Conservation (phyloP, 2,329 filamentous ascomycete genomes). For the Thyridium curvatum region DNA sequence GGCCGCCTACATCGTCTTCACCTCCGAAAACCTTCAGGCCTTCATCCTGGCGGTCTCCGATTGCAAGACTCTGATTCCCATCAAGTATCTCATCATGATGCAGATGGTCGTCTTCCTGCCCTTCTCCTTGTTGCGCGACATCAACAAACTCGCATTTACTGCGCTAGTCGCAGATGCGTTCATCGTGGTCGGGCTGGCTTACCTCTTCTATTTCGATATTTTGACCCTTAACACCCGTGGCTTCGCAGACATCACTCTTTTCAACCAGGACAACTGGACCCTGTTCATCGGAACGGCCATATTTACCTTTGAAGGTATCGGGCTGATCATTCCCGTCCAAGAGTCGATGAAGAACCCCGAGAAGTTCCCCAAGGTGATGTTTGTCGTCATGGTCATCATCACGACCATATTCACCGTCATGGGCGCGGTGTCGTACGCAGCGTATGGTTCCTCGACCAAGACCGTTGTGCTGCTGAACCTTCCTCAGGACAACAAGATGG, state of each 20-base stretch:
- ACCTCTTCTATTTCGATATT: slow-evolving; percentile 94
- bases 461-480: slow-evolving; percentile 95
- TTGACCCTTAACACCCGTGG: slow-evolving; percentile 72
- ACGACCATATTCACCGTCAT: slow-evolving; percentile 85
- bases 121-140: slow-evolving; percentile 88
- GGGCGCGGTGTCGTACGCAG: slow-evolving; percentile 90
- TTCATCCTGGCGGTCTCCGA: slow-evolving; percentile 89
- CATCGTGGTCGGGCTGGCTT: slow-evolving; percentile 85
- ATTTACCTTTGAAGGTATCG: slow-evolving; percentile 97
- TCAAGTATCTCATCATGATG: slow-evolving; percentile 86
- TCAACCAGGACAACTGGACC: slow-evolving; percentile 91
- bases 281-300: slow-evolving; percentile 98
- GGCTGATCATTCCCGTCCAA: slow-evolving; percentile 95
- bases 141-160: slow-evolving; percentile 94
- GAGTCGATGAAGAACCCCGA: slow-evolving; percentile 89
- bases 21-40: slow-evolving; percentile 89
- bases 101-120: slow-evolving; percentile 95
- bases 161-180: slow-evolving; percentile 91
- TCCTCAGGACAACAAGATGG: slow-evolving; percentile 89
- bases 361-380: slow-evolving; percentile 86
- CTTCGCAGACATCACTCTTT: slow-evolving; percentile 78
- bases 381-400: slow-evolving; percentile 90
- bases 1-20: slow-evolving; percentile 94
- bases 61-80: slow-evolving; percentile 78
- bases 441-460: slow-evolving; percentile 90